These are phyloP conservation scores for Hanseniaspora hatyaiensis DNA, from an alignment of 805 yeast genomes.

Conservation along the genomic window DNA sequence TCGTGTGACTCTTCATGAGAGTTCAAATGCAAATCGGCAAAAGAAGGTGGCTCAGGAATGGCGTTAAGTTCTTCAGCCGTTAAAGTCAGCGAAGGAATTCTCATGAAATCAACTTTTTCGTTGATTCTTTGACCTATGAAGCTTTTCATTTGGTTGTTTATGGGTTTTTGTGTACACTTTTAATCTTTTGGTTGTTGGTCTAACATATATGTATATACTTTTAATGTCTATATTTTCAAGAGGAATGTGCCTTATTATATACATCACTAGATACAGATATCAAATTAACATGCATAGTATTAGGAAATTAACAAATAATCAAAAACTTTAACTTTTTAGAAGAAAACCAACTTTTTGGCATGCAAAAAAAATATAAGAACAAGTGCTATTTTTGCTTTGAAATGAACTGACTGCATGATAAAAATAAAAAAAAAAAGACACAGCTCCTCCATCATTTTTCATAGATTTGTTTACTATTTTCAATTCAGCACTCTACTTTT, in stretches of 20 bases:
- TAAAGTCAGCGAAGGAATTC: slow-evolving; percentile 27
- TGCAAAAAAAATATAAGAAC: too few relatives aligned
- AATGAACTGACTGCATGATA: neutral
- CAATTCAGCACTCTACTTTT: slow-evolving; percentile 9
- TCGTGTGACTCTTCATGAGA: neutral
- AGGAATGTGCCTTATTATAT: too few relatives aligned
- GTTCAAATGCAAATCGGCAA: slow-evolving; percentile 1
- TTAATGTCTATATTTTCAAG: too few relatives aligned
- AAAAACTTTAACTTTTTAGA: too few relatives aligned
- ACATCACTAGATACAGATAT: too few relatives aligned
- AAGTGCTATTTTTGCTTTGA: neutral
- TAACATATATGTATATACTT: too few relatives aligned
- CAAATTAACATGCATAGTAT: too few relatives aligned
- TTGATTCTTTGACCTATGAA: slow-evolving; percentile 26
- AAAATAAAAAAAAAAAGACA: neutral
- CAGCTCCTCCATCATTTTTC: too few relatives aligned
- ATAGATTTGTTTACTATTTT: neutral
- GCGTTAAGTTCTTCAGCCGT: slow-evolving; percentile 24
- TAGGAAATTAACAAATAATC: too few relatives aligned
- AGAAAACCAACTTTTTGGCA: too few relatives aligned
- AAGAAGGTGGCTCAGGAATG: slow-evolving; percentile 22
- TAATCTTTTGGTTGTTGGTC: neutral
- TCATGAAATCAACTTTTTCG: slow-evolving; percentile 23
- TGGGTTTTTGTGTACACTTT: neutral
- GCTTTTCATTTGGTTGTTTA: slow-evolving; percentile 20